Conservation (phyloP, 2,329 filamentous ascomycete species). For the Exserohilum turcica region DNA sequence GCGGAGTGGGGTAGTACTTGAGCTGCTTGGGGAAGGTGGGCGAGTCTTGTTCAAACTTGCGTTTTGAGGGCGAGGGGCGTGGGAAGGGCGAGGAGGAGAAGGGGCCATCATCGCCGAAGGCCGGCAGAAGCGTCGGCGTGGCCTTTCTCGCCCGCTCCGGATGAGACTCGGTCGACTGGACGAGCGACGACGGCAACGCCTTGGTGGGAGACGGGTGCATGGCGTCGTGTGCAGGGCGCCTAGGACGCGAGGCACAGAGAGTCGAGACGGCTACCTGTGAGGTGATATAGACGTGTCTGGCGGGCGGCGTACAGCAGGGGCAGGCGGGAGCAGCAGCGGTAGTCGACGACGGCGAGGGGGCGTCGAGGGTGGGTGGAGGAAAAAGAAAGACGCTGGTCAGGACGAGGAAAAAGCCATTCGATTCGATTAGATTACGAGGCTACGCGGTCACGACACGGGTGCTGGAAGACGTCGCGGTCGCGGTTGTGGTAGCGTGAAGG, state of each 20-base stretch:
- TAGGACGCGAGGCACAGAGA: slow-evolving; percentile 40
- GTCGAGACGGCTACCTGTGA: slow-evolving; percentile 30
- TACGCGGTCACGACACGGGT: slow-evolving; percentile 16
- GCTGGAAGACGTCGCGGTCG: slow-evolving; percentile 3
- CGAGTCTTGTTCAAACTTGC: slow-evolving; percentile 62
- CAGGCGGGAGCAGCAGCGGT: slow-evolving; percentile 28
- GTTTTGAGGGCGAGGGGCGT: slow-evolving; percentile 65
- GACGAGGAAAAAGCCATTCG: slow-evolving; percentile 41
- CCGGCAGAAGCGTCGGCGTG: slow-evolving; percentile 69
- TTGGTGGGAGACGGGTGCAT: slow-evolving; percentile 44
- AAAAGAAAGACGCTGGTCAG: slow-evolving; percentile 32
- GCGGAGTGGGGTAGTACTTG: slow-evolving; percentile 85
- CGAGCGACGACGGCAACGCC: slow-evolving; percentile 33
- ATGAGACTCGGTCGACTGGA: slow-evolving; percentile 32
- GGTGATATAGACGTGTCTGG: slow-evolving; percentile 32
- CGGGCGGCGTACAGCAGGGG: slow-evolving; percentile 28
- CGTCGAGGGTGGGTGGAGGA: slow-evolving; percentile 16
- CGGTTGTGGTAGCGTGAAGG: slow-evolving; percentile 18
- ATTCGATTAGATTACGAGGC: slow-evolving; percentile 44
- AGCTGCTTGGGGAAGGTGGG: slow-evolving; percentile 55
- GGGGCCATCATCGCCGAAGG: slow-evolving; percentile 67
- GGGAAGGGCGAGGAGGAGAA: slow-evolving; percentile 79
- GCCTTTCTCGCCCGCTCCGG: slow-evolving; percentile 57
- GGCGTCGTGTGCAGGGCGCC: slow-evolving; percentile 23
- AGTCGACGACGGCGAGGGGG: slow-evolving; percentile 20